Conservation (phyloP, 2,329 filamentous ascomycete species). For the Ploettnerulaceae sp. region DNA sequence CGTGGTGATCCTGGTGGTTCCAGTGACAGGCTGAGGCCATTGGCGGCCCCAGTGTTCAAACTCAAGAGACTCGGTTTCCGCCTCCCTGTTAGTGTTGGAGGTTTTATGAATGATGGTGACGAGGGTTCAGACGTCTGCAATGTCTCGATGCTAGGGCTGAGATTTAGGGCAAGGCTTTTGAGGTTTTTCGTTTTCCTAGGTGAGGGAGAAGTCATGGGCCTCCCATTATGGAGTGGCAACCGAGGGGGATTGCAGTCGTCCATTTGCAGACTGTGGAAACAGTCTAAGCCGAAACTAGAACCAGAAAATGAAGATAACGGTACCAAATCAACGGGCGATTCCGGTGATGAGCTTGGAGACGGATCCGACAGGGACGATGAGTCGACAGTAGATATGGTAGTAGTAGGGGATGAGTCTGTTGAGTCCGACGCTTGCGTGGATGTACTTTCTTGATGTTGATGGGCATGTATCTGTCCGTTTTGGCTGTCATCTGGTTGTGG, state of each 20-base stretch:
- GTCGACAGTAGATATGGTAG: slow-evolving; percentile 87
- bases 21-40: slow-evolving; percentile 40
- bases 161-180: slow-evolving; percentile 78
- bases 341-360: slow-evolving; percentile 86
- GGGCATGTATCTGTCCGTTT: slow-evolving; percentile 35
- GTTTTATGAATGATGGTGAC: slow-evolving; percentile 75
- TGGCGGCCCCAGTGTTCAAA: slow-evolving; percentile 64
- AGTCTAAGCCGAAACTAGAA: slow-evolving; percentile 45
- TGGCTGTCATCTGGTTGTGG: slow-evolving; percentile 9
- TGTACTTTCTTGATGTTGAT: slow-evolving; percentile 72
- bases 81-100: slow-evolving; percentile 59
- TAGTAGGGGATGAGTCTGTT: slow-evolving; percentile 90
- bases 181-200: slow-evolving; percentile 74
- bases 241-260: slow-evolving; percentile 37
- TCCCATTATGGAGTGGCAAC: slow-evolving; percentile 38
- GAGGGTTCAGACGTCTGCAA: slow-evolving; percentile 49
- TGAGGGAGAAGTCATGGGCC: slow-evolving; percentile 64
- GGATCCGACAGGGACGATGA: slow-evolving; percentile 86
- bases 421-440: slow-evolving; percentile 77
- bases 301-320: slow-evolving; percentile 65
- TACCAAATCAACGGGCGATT: slow-evolving; percentile 74
- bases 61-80: slow-evolving; percentile 74
- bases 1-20: slow-evolving; percentile 53
- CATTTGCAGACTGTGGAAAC: slow-evolving; percentile 36
- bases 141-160: slow-evolving; percentile 45